A percentile compares a stretch with the other conserved stretches of the same genome.
These are phyloP conservation scores for Sugiyamaella boreocaroliniensis DNA, from an alignment of 805 yeast species.

Conservation along the genomic window DNA sequence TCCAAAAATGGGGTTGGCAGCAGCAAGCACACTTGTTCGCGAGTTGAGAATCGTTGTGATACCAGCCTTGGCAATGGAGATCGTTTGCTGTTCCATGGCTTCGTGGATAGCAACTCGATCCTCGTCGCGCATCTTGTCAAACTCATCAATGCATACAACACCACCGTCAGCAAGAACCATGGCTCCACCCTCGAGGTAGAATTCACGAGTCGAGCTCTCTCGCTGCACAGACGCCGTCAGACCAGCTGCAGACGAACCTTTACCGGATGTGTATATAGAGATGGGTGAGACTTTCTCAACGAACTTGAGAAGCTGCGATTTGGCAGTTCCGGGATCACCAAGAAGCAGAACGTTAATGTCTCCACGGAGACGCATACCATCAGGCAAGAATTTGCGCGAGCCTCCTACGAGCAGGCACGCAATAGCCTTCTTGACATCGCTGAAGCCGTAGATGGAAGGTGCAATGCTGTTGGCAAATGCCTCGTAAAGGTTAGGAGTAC, in stretches of 20 bases:
- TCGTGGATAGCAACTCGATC: constrained; percentile 98
- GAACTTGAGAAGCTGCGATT: constrained; percentile 89
- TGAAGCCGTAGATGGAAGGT: constrained; percentile 92
- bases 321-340: constrained; percentile 99
- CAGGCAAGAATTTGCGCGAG: constrained; percentile 84
- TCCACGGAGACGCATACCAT: constrained; percentile 94
- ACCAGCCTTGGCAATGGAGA: constrained; percentile 98
- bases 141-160: constrained; percentile 97
- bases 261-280: constrained; percentile 95
- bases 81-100: constrained; percentile 99
- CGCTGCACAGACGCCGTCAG: constrained; percentile 96
- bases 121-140: constrained; percentile 98
- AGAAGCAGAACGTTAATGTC: constrained; percentile 87
- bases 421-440: constrained; percentile 87
- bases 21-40: constrained; percentile 92
- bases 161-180: constrained; percentile 99
- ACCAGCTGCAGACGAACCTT: constrained; percentile 99
- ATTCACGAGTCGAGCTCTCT: constrained; percentile 81
- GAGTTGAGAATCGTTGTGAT: constrained; percentile 95
- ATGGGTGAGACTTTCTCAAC: constrained; percentile 94
- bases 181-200: constrained; percentile 97
- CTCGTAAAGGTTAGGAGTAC: constrained; percentile 80
- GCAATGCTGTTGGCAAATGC: constrained; percentile 85
- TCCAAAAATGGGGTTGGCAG: constrained; percentile 96
- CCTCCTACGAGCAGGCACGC: constrained; percentile 93